Evolutionary conservation across 495 filamentous ascomycete species (phyloP).

Genomic region (Penicillium samsonianum): DNA sequence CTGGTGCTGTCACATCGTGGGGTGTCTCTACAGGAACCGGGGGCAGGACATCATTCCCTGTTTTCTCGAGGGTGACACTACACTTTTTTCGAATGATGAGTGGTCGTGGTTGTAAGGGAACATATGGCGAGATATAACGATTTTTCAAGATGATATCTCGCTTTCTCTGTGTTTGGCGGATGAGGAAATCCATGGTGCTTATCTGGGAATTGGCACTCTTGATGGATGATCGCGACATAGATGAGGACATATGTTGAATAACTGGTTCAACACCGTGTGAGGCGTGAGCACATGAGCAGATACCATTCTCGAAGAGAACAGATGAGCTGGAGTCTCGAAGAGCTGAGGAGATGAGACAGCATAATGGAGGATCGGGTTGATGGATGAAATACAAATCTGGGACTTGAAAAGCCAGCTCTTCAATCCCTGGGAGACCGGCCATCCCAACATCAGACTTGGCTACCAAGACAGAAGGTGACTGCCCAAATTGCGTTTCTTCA

Average conservation of each 20-base stretch:
- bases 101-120: not conserved
- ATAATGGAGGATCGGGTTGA: not conserved
- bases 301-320: not conserved
- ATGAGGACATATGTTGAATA: not conserved
- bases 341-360: conserved; percentile 1
- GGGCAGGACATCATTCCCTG: not conserved
- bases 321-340: not conserved
- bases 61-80: not conserved
- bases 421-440: not conserved
- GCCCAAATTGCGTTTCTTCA: not conserved
- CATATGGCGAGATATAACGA: not conserved
- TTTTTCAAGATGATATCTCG: not conserved
- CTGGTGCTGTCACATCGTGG: not conserved
- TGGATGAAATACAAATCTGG: conserved; percentile 1
- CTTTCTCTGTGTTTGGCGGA: not conserved
- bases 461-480: not conserved
- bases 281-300: not conserved
- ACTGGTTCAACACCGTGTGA: not conserved
- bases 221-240: not conserved
- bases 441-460: not conserved
- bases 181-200: not conserved
- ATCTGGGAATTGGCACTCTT: not conserved
- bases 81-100: not conserved
- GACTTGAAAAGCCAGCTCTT: not conserved
- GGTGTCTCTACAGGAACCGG: not conserved